Base-by-base conservation (phyloP, 2,329 filamentous ascomycete genomes). In the Leptographium galeiforme region DNA sequence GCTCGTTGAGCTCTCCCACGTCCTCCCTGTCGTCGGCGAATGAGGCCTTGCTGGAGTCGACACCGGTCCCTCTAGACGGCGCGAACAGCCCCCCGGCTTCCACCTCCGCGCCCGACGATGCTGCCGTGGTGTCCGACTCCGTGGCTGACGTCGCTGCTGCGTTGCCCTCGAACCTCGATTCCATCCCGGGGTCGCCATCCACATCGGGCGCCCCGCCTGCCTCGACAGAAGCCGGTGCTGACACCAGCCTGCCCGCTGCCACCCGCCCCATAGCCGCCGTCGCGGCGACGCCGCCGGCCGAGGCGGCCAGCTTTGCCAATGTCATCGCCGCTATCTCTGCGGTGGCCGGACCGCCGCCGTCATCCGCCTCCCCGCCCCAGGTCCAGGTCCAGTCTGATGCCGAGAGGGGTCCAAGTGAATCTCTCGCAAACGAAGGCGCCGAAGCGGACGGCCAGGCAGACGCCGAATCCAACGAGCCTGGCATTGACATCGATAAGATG, bases 401-500 rank as follows among this genome's bases (percentile, higher is more conserved):
- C 8, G 36, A 19, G 11, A 18, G 33, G 40, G 33, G n/a, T 12
- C n/a, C 41, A 13, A 39, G 19, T 40, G 43, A 18, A 39, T 43
- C 44, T 41, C 44, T 33, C 48, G 51, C 44, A 14, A 38, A 41
- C 25, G 25, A 25, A 25, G 25, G 6, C 40, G 46, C 30, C 16
- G 8, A 12, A 14, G 10, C 39, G 38, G 47, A 33, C 4, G 16
- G 16, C 18, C 46, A 46, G 8, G 36, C 41, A 16, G 50, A 48
- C 7, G 48, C 48, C 54, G 56, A 58, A 38, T 51, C 52, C 55
- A 53, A 38, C 40, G 55, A 41, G 12, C 30, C 53, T 2, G 55
- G 55, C 43, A 54, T 66, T 63, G 64, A 66, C 53, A 66, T 67
- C 47, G 63, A 66, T 55, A 65, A 67, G 60, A 61, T 68, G 60